These are phyloP conservation scores for Aschersonia sp. DNA, from an alignment of 2,329 filamentous ascomycete genomes.

Conservation along the genomic window DNA sequence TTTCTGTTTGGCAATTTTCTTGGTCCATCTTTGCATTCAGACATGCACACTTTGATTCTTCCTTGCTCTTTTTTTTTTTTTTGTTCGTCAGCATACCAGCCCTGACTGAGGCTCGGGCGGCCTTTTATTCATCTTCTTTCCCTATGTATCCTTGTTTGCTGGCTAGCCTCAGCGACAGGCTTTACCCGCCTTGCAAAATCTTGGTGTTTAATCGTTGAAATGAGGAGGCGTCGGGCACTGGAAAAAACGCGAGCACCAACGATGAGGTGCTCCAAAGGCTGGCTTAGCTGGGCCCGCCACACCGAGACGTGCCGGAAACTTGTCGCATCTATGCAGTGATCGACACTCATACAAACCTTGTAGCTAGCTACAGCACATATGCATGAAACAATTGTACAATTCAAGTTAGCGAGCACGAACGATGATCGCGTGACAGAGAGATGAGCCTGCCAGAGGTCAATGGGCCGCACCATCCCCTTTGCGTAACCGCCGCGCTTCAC, in stretches of 20 bases:
- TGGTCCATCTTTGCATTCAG: slow-evolving; percentile 5
- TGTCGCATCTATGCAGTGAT: background rate
- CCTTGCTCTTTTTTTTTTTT: slow-evolving; percentile 10
- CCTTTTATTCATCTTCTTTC: slow-evolving; percentile 9
- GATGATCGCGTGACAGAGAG: background rate
- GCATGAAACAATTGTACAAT: background rate
- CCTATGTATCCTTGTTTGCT: slow-evolving; percentile 5
- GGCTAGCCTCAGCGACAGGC: background rate
- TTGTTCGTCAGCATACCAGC: slow-evolving; percentile 18
- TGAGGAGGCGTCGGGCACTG: background rate
- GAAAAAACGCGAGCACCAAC: background rate
- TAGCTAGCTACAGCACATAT: background rate
- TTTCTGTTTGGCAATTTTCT: slow-evolving; percentile 15
- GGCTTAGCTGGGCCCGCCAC: background rate
- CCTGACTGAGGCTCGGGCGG: slow-evolving; percentile 14
- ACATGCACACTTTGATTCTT: slow-evolving; percentile 12
- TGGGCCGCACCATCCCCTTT: too few relatives aligned
- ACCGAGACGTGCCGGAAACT: background rate
- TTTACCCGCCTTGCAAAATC: too few relatives aligned
- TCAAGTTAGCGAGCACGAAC: background rate
- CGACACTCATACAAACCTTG: background rate
- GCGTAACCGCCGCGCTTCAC: too few relatives aligned
- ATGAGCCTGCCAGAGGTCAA: too few relatives aligned
- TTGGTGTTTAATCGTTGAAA: background rate
- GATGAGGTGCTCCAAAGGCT: background rate